phyloP scores from a whole-genome alignment of 306 rosid genomes.

The Hippophae gyantsensis region DNA sequence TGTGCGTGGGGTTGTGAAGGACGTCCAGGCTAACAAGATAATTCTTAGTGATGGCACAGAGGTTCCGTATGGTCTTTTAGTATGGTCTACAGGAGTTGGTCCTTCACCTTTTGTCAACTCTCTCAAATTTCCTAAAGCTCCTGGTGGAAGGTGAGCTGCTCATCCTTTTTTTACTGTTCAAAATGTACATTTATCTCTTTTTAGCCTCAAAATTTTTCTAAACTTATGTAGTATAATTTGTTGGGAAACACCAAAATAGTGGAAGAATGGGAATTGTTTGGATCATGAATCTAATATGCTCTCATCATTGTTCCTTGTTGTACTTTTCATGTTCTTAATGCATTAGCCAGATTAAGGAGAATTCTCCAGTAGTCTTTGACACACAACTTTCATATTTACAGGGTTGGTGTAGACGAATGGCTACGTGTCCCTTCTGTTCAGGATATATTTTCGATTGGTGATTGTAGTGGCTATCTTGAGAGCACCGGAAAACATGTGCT shows the following conservation, averaged over 20 bases:
- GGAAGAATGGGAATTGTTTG: too few species aligned
- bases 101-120: constrained; percentile 62
- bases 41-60: constrained; percentile 83
- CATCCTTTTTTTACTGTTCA: neutral
- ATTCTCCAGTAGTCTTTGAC: neutral
- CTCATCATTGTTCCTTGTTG: too few species aligned
- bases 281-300: too few species aligned
- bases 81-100: constrained; percentile 99
- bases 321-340: too few species aligned
- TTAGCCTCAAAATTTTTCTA: too few species aligned
- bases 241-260: too few species aligned
- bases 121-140: constrained; percentile 69
- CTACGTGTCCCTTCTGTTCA: constrained; percentile 62
- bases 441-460: constrained; percentile 84
- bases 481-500: constrained; percentile 76
- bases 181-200: neutral
- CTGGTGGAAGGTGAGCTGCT: constrained; percentile 74
- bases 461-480: constrained; percentile 87
- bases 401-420: constrained; percentile 95
- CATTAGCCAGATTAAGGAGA: too few species aligned
- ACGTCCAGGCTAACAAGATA: constrained; percentile 57
- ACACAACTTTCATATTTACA: constrained; percentile 22
- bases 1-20: constrained; percentile 83
- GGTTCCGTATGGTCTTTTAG: constrained; percentile 89
- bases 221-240: too few species aligned